Evolutionary conservation across 108 stramenopile species (phyloP), one percentile per base, ranked within the genome.

Genomic region (Cyclotella distinguenda): DNA sequence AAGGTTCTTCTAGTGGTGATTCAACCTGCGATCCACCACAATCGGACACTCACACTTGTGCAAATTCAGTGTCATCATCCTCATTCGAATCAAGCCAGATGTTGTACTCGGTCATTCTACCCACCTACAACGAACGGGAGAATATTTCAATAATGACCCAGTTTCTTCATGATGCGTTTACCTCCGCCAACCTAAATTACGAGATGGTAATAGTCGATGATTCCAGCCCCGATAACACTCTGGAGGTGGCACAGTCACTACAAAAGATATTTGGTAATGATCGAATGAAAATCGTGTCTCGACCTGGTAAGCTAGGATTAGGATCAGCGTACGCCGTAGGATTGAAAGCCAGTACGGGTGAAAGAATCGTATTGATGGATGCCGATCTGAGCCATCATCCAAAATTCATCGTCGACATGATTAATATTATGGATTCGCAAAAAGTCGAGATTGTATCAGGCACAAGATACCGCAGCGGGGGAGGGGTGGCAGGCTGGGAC

Each of bases 371-470:
- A 45, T 73, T 99, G 16, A 98, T 99, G 97, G 99, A 99, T 73
- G 99, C 97, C 0, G 99, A 99, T 66, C 64, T 99, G 60, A 87
- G 85, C 34, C 99, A 99, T 73, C 99, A 99, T 78, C 97, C 97
- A 7, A 97, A 95, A 74, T 90, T 88, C 64, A 98, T 97, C 50
- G 93, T 95, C 8, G 58, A 95, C 53, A 90, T 97, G 93, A 86
- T 96, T 33, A 26, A 64, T 21, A 49, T 82, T 9, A 87, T 89
- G 86, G 87, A 88, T 40, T 38, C 51, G 13, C 51, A 67, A 22
- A 84, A 76, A 23, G 58, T 81, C 16, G 94, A 99, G 40, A 92
- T 99, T 58, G 97, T 99, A 8, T 95, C 95, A 8, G 99, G 99
- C 9, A 97, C 97, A 0, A 72, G 99, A 23, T 99, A 99, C 68